Base-by-base conservation (phyloP, 2,329 filamentous ascomycete species). In the Penicillium decumbens region DNA sequence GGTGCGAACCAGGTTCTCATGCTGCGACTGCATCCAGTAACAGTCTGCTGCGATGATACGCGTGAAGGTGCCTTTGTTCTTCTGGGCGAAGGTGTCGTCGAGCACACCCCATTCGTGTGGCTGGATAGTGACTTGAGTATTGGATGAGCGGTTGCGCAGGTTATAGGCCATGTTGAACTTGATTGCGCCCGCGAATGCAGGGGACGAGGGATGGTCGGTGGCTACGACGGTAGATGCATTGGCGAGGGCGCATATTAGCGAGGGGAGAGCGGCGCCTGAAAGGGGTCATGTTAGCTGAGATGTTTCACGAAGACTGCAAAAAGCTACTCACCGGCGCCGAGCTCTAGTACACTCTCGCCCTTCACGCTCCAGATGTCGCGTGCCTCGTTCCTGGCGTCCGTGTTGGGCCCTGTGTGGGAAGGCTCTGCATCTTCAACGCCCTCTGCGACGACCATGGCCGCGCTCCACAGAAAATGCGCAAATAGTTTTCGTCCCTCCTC, bases 381-480 rank as follows among this genome's bases (percentile, higher is more conserved):
- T 18, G 43, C 41, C n/a, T 56, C 51, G 39, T 29, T 49, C 20
- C 48, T 12, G 59, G 39, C 4, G 13, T 28, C 20, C 44, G 40
- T 28, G 9, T 28, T 10, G 6, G 27, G 7, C 7, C 27, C 27
- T 7, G 25, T 27, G 25, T 2, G 25, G 25, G 25, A 5, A 45
- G 43, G n/a, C 41, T 49, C 37, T 9, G 66, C 70, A 39, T 57
- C 52, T 55, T 74, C 72, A 3, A 76, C 60, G 1, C 65, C 66
- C 53, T 73, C 71, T 4, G 73, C 72, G 33, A 72, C 62, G n/a
- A 75, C 65, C 58, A 75, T 62, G 0, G 62, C 70, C 1, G 79
- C 75, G 61, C 80, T 82, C 80, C 80, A 83, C 24, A 83, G 60
- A 56, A 81, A 78, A 65, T 83, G 80, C 29, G 79, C 79, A 66